Evolutionary conservation across 768 basidiomycete species (phyloP).

Genomic region (Suillus sp.): DNA sequence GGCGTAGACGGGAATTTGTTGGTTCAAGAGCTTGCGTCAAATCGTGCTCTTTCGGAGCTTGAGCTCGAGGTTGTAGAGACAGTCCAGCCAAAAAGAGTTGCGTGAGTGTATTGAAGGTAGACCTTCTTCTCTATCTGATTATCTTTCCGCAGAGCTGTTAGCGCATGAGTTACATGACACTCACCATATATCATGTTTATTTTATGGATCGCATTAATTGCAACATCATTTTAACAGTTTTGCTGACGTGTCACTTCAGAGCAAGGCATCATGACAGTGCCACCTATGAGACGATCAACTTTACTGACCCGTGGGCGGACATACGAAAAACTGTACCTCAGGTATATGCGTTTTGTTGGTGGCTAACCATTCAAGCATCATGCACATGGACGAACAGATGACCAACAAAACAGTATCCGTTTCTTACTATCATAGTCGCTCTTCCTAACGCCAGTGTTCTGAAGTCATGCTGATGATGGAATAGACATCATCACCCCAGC

Average conservation of each 20-base stretch:
- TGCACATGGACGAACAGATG: neutral
- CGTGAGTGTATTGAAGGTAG: slow-evolving; percentile 21
- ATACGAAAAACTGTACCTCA: neutral
- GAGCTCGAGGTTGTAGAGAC: slow-evolving; percentile 12
- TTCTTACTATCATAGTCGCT: slow-evolving; percentile 18
- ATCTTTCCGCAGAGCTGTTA: neutral
- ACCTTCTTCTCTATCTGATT: neutral
- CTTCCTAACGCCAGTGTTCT: slow-evolving; percentile 20
- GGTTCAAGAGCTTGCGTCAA: slow-evolving; percentile 4
- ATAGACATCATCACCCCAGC: no score
- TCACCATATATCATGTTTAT: neutral
- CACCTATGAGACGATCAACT: neutral
- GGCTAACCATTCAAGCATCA: neutral
- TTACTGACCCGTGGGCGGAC: neutral
- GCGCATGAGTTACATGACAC: neutral
- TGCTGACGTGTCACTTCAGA: neutral
- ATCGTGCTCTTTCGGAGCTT: slow-evolving; percentile 9
- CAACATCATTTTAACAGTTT: neutral
- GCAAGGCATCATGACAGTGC: neutral
- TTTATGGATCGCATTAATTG: slow-evolving; percentile 9
- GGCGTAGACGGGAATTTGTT: slow-evolving; percentile 29
- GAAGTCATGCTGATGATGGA: slow-evolving; percentile 36
- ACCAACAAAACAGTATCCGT: neutral
- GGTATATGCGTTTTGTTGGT: neutral
- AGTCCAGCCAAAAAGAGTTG: slow-evolving; percentile 21